Evolutionary conservation across 164 flowering plant genomes (phyloP), one percentile per base, ranked within the genome.

Genomic region (Warburgia ugandensis): DNA sequence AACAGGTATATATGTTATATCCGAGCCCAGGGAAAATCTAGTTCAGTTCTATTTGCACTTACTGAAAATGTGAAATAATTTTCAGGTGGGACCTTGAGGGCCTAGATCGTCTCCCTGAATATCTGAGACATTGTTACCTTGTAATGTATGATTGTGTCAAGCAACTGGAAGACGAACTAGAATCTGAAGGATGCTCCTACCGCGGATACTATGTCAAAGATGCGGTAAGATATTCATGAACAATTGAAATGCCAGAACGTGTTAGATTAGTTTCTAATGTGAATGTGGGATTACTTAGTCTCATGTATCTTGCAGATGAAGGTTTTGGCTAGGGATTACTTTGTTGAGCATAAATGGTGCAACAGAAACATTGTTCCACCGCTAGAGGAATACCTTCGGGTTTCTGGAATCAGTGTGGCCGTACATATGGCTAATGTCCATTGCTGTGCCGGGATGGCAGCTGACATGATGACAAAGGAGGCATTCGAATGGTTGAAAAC

Each of bases 321-420:
- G 19, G 46, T 2, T 0, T 0, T 29, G 8, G 11, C 12, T 14
- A 10, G 13, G 0, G 58, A 53, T 12, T 71, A 75, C 48, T 10
- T 64, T 6, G 42, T 20, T 2, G 77, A 67, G 49, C 65, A 63
- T 20, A 61, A 52, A 48, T 69, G 77, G 72, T 39, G 27, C 16
- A 28, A 52, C 10, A 41, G 50, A 42, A 50, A 40, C 0, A 51
- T 66, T 27, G 35, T 58, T 1, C 76, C 79, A 14, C 56, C 50
- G 12, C 13, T 65, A 10, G 70, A 58, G 6, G 77, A 67, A 48
- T 62, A 73, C 41, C 56, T 69, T 58, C 5, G 7, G 0, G 29
- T 27, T 27, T 63, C 61, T 0, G 1, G 23, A 0, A 1, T 44
- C 1, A 25, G 22, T 55, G 1, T 7, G 27, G 6, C n/a, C n/a